phyloP scores from a whole-genome alignment of 441 rosid genomes.

The Capsella rubella region DNA sequence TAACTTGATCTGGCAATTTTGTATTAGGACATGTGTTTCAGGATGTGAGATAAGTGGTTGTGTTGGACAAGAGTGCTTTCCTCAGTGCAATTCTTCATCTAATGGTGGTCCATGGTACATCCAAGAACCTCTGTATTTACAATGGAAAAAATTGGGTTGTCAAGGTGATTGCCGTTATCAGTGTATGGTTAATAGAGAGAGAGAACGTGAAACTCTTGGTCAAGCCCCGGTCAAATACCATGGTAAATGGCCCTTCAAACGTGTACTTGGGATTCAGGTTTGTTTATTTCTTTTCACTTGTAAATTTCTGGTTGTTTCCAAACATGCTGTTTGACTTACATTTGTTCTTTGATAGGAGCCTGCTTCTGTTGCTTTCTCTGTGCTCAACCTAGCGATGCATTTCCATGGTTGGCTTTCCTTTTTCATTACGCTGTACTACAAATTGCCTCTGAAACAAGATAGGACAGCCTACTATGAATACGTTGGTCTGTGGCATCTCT shows the following conservation, averaged over 20 bases:
- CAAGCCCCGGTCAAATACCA: constrained; percentile 78
- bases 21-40: constrained; percentile 60
- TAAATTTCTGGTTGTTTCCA: not conserved
- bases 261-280: constrained; percentile 89
- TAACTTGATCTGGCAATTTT: constrained; percentile 26
- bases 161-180: constrained; percentile 83
- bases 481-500: constrained; percentile 78
- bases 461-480: constrained; percentile 75
- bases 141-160: constrained; percentile 86
- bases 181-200: constrained; percentile 84
- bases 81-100: constrained; percentile 72
- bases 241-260: constrained; percentile 96
- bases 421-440: constrained; percentile 74
- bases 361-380: constrained; percentile 84
- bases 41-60: constrained; percentile 71
- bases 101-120: constrained; percentile 77
- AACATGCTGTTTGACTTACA: constrained; percentile 22
- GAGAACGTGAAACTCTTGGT: constrained; percentile 65
- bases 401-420: constrained; percentile 94
- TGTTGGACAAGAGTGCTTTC: constrained; percentile 72
- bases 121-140: constrained; percentile 81
- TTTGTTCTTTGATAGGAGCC: constrained; percentile 65
- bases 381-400: constrained; percentile 86
- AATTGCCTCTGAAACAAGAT: constrained; percentile 67
- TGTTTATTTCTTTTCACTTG: constrained; percentile 19